A percentile compares a stretch with the other conserved stretches of the same genome.
These are phyloP conservation scores for Pichia sp. DNA, from an alignment of 1,139 yeast genomes.

Conservation along the genomic window DNA sequence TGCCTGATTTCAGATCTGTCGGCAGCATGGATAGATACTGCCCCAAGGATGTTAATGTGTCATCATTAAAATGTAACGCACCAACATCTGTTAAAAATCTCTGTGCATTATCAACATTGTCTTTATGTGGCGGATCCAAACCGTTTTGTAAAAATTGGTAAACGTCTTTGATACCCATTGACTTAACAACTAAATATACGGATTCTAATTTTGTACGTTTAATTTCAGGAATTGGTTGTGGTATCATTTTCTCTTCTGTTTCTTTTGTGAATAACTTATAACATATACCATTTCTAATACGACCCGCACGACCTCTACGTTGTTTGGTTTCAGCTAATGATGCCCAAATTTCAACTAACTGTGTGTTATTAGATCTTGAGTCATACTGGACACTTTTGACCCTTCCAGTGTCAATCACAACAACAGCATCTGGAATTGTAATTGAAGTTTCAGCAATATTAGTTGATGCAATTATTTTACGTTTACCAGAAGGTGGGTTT, in stretches of 20 bases:
- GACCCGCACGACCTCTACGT: slow-evolving; percentile 97
- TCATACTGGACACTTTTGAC: slow-evolving; percentile 75
- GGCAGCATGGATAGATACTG: slow-evolving; percentile 74
- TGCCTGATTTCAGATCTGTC: slow-evolving; percentile 81
- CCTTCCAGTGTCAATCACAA: slow-evolving; percentile 81
- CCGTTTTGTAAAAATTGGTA: slow-evolving; percentile 64
- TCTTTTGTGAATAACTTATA: slow-evolving; percentile 70
- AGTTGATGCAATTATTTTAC: slow-evolving; percentile 87
- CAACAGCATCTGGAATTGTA: slow-evolving; percentile 87
- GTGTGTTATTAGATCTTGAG: slow-evolving; percentile 57
- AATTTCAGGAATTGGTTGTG: slow-evolving; percentile 84
- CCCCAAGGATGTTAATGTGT: slow-evolving; percentile 71
- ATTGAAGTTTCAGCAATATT: slow-evolving; percentile 64
- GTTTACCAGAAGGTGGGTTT: slow-evolving; percentile 41
- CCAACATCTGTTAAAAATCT: slow-evolving; percentile 63
- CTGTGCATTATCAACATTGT: slow-evolving; percentile 57
- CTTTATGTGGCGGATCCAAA: slow-evolving; percentile 68
- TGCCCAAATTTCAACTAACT: slow-evolving; percentile 75
- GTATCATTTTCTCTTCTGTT: slow-evolving; percentile 53
- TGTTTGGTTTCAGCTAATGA: slow-evolving; percentile 90
- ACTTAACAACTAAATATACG: slow-evolving; percentile 71
- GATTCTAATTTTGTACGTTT: slow-evolving; percentile 77
- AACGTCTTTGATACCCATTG: slow-evolving; percentile 80
- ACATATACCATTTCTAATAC: slow-evolving; percentile 77
- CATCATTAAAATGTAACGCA: slow-evolving; percentile 44